Evolutionary conservation across 768 basidiomycete genomes (phyloP).

Genomic region (Clathrus columnatus): DNA sequence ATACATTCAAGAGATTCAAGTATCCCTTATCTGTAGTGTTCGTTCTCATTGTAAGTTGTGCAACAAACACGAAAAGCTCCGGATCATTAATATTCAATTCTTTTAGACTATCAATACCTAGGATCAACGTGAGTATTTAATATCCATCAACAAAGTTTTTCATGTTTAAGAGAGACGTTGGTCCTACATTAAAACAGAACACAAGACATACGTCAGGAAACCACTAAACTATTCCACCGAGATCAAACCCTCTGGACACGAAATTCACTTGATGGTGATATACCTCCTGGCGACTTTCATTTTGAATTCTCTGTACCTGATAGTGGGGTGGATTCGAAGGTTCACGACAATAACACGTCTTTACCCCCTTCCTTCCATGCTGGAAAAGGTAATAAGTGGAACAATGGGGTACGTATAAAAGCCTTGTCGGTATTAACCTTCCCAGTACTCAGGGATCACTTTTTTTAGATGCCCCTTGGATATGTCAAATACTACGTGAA

Average conservation of each 20-base stretch:
- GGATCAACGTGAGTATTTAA: neutral
- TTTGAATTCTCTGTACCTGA: neutral
- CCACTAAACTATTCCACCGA: neutral
- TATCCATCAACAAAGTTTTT: neutral
- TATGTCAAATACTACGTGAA: constrained; percentile 7
- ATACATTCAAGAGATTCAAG: neutral
- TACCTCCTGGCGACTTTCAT: neutral
- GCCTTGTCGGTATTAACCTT: neutral
- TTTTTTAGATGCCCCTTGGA: neutral
- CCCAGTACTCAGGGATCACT: neutral
- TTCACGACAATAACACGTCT: neutral
- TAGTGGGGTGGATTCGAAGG: neutral
- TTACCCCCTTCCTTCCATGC: constrained; percentile 3
- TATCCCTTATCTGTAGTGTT: constrained; percentile 1
- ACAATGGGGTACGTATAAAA: neutral
- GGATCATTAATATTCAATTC: neutral
- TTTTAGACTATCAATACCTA: neutral
- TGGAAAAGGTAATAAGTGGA: neutral
- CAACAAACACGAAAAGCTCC: neutral
- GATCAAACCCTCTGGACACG: constrained; percentile 3
- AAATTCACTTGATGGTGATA: neutral
- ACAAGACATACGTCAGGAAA: neutral
- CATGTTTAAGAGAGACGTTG: too few species aligned
- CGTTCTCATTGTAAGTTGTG: constrained; percentile 1
- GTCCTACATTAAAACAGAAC: neutral